Percentiles rank a stretch among this genome's conserved stretches.
phyloP scores from a whole-genome alignment of 177 flowering plant species.

The Vitis hybrid region DNA sequence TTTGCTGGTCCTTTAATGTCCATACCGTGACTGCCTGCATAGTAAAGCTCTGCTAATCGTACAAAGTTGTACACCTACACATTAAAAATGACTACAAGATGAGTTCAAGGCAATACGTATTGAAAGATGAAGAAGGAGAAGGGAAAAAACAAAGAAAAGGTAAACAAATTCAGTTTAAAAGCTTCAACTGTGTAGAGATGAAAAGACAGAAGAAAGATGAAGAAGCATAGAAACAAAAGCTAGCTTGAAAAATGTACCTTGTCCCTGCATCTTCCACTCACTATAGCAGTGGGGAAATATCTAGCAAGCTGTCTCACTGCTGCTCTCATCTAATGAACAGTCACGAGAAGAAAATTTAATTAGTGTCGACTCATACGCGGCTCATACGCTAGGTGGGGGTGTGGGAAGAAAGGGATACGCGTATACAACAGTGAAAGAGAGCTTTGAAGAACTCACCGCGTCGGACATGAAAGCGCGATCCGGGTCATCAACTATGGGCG shows the following conservation, averaged over 20 bases:
- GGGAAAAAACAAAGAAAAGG: not conserved
- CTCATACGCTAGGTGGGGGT: too few relatives aligned
- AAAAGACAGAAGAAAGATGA: not conserved
- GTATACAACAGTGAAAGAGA: not conserved
- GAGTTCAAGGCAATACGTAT: not conserved
- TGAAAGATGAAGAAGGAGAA: not conserved
- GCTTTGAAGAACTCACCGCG: slow-evolving; percentile 28
- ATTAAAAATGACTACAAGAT: not conserved
- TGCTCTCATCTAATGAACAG: slow-evolving; percentile 53
- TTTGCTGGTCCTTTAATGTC: slow-evolving; percentile 75
- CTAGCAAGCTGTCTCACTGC: slow-evolving; percentile 55
- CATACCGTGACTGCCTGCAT: slow-evolving; percentile 93
- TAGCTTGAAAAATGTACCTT: slow-evolving; percentile 39
- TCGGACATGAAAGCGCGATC: slow-evolving; percentile 76
- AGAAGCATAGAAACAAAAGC: slow-evolving; percentile 1
- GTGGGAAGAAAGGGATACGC: too few relatives aligned
- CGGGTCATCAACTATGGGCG: slow-evolving; percentile 74
- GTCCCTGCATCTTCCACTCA: slow-evolving; percentile 70
- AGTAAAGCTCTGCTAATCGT: slow-evolving; percentile 60
- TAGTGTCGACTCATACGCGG: too few relatives aligned
- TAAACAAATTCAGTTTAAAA: too few relatives aligned
- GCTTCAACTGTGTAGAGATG: too few relatives aligned
- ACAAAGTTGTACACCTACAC: slow-evolving; percentile 67
- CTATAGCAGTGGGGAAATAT: slow-evolving; percentile 69
- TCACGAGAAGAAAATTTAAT: not conserved